Percentiles rank a stretch among this genome's conserved stretches.
Evolutionary conservation across 805 yeast species (phyloP).

Genomic region (Myxozyma melibiosi): DNA sequence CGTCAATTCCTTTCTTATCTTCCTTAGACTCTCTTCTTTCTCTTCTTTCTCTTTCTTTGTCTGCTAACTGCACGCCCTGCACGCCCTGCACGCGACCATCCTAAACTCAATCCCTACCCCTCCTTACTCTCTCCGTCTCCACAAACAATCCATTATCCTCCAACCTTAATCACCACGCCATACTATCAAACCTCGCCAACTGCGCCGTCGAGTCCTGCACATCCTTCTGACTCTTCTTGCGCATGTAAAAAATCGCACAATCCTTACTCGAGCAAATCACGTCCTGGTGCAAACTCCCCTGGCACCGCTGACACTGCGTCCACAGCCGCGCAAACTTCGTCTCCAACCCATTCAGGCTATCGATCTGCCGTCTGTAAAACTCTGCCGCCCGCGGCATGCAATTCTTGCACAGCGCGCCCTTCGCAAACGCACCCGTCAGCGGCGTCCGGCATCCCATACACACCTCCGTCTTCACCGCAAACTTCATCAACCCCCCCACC

Average conservation of each 20-base stretch:
- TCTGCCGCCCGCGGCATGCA: slow-evolving; percentile 75
- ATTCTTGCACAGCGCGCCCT: slow-evolving; percentile 78
- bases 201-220: slow-evolving; percentile 59
- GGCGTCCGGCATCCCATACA: slow-evolving; percentile 91
- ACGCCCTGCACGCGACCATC: too few relatives aligned
- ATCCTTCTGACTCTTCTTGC: slow-evolving; percentile 83
- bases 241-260: slow-evolving; percentile 97
- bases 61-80: too few relatives aligned
- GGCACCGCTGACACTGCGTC: slow-evolving; percentile 98
- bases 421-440: slow-evolving; percentile 52
- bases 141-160: not conserved
- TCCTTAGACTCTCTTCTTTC: too few relatives aligned
- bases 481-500: slow-evolving; percentile 85
- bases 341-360: slow-evolving; percentile 77
- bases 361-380: slow-evolving; percentile 77
- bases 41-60: too few relatives aligned
- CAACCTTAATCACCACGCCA: slow-evolving; percentile 14
- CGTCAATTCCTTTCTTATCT: too few relatives aligned
- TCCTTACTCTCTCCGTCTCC: too few relatives aligned
- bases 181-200: slow-evolving; percentile 63
- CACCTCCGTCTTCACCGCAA: slow-evolving; percentile 83
- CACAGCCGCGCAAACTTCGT: slow-evolving; percentile 82
- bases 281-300: slow-evolving; percentile 93
- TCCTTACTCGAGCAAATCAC: slow-evolving; percentile 93
- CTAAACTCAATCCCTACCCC: too few relatives aligned